Percentiles rank a stretch among this genome's conserved stretches.
Conservation (phyloP, 768 basidiomycete species). For the Leccinum rimulosum region DNA sequence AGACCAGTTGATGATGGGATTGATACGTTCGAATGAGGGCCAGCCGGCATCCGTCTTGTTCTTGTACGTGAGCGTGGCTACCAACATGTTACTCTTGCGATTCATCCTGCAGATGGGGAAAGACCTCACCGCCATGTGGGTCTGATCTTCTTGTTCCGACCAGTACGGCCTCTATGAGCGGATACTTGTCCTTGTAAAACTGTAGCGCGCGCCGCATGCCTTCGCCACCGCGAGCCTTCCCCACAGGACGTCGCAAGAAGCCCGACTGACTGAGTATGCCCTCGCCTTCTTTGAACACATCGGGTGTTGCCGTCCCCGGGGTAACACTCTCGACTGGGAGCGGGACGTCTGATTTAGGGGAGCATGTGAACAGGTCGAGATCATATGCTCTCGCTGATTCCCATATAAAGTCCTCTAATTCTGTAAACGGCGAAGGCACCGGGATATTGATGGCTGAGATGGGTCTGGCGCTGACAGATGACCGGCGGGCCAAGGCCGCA, state of each 20-base stretch:
- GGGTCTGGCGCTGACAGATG: constrained; percentile 37
- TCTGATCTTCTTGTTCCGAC: constrained; percentile 88
- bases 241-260: constrained; percentile 37
- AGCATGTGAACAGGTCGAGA: constrained; percentile 63
- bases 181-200: constrained; percentile 64
- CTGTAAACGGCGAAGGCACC: constrained; percentile 81
- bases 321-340: constrained; percentile 48
- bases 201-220: constrained; percentile 80
- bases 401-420: constrained; percentile 81
- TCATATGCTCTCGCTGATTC: constrained; percentile 59
- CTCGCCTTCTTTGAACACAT: constrained; percentile 7
- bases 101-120: neutral
- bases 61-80: constrained; percentile 68
- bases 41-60: constrained; percentile 86
- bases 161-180: constrained; percentile 74
- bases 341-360: constrained; percentile 37
- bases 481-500: constrained; percentile 57
- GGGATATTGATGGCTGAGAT: constrained; percentile 85
- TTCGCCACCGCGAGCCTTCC: constrained; percentile 57
- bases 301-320: constrained; percentile 30
- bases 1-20: constrained; percentile 95
- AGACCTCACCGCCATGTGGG: constrained; percentile 86
- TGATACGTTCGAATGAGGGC: constrained; percentile 87
- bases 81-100: neutral
- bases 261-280: constrained; percentile 5